phyloP scores from a whole-genome alignment of 2,329 filamentous ascomycete species.

The Fusarium decemcellulare region DNA sequence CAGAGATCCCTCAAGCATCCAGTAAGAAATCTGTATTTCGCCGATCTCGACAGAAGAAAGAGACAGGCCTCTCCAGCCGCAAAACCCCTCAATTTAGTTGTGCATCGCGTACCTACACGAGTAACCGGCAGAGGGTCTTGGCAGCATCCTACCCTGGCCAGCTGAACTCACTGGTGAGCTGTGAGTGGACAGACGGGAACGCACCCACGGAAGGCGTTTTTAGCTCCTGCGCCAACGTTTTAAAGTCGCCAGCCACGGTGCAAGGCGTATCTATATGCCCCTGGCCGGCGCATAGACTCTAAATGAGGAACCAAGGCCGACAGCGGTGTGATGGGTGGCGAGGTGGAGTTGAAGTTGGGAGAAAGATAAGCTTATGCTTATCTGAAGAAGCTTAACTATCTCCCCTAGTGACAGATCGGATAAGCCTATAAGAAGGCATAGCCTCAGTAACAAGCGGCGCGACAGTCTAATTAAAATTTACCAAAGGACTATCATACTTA shows the following conservation, averaged over 20 bases:
- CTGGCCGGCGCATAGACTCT: background rate
- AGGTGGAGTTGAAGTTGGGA: too few relatives aligned
- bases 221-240: conserved; percentile 29
- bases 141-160: conserved; percentile 19
- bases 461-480: too few relatives aligned
- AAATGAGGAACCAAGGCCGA: background rate
- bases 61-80: conserved; percentile 3
- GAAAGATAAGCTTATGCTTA: too few relatives aligned
- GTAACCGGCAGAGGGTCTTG: background rate
- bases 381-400: too few relatives aligned
- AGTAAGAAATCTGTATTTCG: background rate
- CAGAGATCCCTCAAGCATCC: background rate
- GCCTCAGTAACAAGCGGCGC: too few relatives aligned
- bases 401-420: too few relatives aligned
- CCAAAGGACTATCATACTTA: too few relatives aligned
- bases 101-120: background rate
- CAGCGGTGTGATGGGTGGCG: too few relatives aligned
- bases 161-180: conserved; percentile 29
- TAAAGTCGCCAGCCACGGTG: background rate
- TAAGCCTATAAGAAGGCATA: too few relatives aligned
- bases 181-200: conserved; percentile 14
- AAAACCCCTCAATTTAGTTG: conserved; percentile 8
- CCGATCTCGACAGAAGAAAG: background rate
- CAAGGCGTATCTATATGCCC: background rate
- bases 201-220: conserved; percentile 3